Evolutionary conservation across 2,329 filamentous ascomycete genomes (phyloP).

Genomic region (Colletotrichum coccodes): DNA sequence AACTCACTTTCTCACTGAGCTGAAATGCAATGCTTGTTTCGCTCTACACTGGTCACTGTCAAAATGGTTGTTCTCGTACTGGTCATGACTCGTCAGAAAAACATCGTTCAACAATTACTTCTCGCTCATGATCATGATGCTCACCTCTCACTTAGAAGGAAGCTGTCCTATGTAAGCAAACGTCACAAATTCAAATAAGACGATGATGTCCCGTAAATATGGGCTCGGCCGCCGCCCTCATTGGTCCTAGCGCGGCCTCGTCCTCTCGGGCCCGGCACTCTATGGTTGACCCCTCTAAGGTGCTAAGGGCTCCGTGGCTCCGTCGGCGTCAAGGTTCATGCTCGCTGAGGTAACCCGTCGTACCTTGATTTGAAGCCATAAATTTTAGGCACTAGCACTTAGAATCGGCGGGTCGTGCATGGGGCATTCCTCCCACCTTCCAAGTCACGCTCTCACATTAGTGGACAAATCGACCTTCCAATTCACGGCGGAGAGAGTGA

Average conservation of each 20-base stretch:
- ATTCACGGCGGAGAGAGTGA: slow-evolving; percentile 29
- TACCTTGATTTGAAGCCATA: slow-evolving; percentile 30
- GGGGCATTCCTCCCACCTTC: slow-evolving; percentile 31
- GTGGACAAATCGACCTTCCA: slow-evolving; percentile 30
- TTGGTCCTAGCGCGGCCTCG: slow-evolving; percentile 15
- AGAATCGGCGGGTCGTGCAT: slow-evolving; percentile 27
- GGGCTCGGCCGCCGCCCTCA: slow-evolving; percentile 11
- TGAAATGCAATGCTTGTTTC: neutral
- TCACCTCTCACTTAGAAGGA: neutral
- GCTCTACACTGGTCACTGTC: too few relatives aligned
- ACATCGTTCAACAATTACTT: neutral
- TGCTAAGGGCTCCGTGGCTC: neutral
- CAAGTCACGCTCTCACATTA: slow-evolving; percentile 33
- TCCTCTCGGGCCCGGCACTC: slow-evolving; percentile 4
- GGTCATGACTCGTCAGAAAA: neutral
- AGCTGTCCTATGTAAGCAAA: slow-evolving; percentile 21
- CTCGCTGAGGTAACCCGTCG: slow-evolving; percentile 27
- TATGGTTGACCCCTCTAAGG: neutral
- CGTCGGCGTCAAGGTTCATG: slow-evolving; percentile 7
- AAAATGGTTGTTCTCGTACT: neutral
- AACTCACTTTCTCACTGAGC: slow-evolving; percentile 5
- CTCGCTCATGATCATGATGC: neutral
- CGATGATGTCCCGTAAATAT: slow-evolving; percentile 19
- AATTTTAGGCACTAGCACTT: slow-evolving; percentile 22
- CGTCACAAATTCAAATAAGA: slow-evolving; percentile 25